Base-by-base conservation (phyloP, 345 rosid species). In the Aquilaria yunnanensis region DNA sequence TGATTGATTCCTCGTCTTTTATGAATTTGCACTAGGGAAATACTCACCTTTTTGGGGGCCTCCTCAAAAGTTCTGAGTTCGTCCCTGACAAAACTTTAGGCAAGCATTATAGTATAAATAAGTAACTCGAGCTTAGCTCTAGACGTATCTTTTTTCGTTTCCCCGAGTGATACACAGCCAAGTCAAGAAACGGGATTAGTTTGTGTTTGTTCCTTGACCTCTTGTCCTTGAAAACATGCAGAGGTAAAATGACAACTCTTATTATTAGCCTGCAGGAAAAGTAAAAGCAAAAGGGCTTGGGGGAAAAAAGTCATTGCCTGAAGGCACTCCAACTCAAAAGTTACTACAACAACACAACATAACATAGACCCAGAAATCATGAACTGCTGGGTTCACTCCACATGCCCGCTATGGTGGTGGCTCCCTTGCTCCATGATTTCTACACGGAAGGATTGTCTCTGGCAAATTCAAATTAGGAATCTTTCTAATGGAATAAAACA, bases 271-370 rank as follows among this genome's bases (percentile, higher is more conserved):
- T 67, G 64, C 55, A 57, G 55, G 73, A n/a, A 64, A 16, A 16
- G 23, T 5, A 79, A 74, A 78, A 78, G 78, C 12, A 33, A 23
- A 3, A 60, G 56, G 65, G 80, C 80, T 76, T 73, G 82, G 23
- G 23, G 23, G 23, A 23, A 61, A 75, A 82, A 78, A 80, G 88
- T 70, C 69, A 70, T 64, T 45, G 72, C 72, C 66, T 77, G 83
- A 81, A 75, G 75, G 72, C 79, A 75, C 70, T 67, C 77, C 75
- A 80, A 65, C 75, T 69, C 23, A 23, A 23, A 65, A 69, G 70
- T 56, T 53, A 65, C 71, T 49, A 41, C 66, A 58, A 63, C 69
- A 66, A 46, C 14, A 68, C 52, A 64, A 67, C 70, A 54, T 45
- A 62, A 50, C 9, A 54, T 11, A 54, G 6, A 23, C 23, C 23